phyloP scores from a whole-genome alignment of 2,329 filamentous ascomycete species.

The Leptographium lundbergii region DNA sequence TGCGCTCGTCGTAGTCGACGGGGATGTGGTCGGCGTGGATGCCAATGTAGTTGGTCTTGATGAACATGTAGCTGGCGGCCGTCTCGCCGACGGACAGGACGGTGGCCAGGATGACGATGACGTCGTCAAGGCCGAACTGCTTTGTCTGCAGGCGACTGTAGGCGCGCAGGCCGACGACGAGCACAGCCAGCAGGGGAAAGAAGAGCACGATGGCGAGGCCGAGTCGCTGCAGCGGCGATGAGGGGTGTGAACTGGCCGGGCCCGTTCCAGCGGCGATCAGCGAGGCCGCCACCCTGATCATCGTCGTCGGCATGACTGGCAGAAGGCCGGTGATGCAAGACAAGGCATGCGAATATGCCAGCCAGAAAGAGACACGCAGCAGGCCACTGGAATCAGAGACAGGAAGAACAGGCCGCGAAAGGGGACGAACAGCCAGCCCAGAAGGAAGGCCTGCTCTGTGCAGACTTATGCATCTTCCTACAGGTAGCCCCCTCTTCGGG shows the following conservation, averaged over 20 bases:
- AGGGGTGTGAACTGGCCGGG: neutral
- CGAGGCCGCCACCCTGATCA: neutral
- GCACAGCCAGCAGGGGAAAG: conserved; percentile 15
- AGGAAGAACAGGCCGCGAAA: no score
- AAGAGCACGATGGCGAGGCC: conserved; percentile 16
- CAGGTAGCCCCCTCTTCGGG: no score
- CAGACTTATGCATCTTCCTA: no score
- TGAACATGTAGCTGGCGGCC: conserved; percentile 7
- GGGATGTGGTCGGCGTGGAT: conserved; percentile 9
- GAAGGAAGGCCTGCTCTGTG: no score
- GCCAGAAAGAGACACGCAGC: neutral
- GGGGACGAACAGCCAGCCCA: no score
- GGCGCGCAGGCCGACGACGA: conserved; percentile 13
- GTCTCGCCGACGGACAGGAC: conserved; percentile 8
- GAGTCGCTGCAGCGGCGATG: conserved; percentile 11
- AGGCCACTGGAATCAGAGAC: neutral
- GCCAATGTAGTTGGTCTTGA: conserved; percentile 10
- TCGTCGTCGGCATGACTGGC: neutral
- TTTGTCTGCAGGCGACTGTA: conserved; percentile 15
- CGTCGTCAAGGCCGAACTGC: conserved; percentile 10
- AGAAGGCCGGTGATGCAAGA: neutral
- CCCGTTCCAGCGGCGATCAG: neutral
- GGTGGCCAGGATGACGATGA: conserved; percentile 9
- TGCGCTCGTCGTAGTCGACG: neutral
- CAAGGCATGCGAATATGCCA: neutral